Percentiles rank a stretch among this genome's conserved stretches.
Conservation (phyloP, 2,329 filamentous ascomycete genomes). For the Metarhizium anisopliae region DNA sequence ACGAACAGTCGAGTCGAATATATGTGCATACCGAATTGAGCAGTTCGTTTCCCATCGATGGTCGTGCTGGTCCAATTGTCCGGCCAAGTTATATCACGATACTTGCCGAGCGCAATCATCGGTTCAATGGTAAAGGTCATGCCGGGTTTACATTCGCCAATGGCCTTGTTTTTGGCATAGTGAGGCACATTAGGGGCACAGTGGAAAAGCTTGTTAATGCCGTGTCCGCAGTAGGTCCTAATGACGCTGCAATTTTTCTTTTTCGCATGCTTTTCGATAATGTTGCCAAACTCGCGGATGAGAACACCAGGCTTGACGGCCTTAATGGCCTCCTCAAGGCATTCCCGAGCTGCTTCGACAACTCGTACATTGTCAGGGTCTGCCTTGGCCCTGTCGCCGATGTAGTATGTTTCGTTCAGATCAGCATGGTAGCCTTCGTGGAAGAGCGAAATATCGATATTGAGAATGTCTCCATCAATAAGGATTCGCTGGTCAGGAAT, state of each 20-base stretch:
- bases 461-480: conserved; percentile 89
- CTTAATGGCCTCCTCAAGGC: conserved; percentile 82
- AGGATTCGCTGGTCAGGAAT: conserved; percentile 87
- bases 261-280: conserved; percentile 94
- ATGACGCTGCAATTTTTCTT: conserved; percentile 78
- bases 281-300: conserved; percentile 87
- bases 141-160: conserved; percentile 85
- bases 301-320: conserved; percentile 87
- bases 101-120: conserved; percentile 90
- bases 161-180: conserved; percentile 97
- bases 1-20: not conserved
- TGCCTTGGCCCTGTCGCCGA: conserved; percentile 76
- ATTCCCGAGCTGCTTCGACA: conserved; percentile 83
- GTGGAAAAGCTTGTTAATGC: conserved; percentile 90
- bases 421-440: conserved; percentile 94
- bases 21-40: conserved; percentile 69
- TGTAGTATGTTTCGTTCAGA: conserved; percentile 97
- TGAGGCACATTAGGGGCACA: conserved; percentile 90
- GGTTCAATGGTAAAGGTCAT: conserved; percentile 99
- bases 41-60: conserved; percentile 77
- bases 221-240: conserved; percentile 92
- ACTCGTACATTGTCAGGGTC: conserved; percentile 84
- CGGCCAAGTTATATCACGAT: conserved; percentile 92
- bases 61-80: conserved; percentile 98
- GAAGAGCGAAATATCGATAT: conserved; percentile 92